Conservation (phyloP, 2,329 filamentous ascomycete genomes). For the Fulvia fulva region DNA sequence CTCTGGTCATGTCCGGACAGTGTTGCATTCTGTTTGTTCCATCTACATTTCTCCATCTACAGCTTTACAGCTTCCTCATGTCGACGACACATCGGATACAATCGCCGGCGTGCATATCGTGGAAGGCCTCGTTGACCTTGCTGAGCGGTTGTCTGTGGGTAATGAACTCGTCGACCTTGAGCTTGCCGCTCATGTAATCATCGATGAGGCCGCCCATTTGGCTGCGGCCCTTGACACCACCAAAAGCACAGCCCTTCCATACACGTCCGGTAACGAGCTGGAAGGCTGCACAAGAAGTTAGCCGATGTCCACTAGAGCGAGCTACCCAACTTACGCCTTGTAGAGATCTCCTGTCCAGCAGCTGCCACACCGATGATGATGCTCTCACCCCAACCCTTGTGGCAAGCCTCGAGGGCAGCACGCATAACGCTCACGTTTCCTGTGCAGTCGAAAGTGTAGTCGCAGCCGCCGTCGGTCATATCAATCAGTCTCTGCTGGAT, state of each 20-base stretch:
- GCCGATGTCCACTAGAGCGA: neutral
- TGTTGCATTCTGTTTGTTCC: neutral
- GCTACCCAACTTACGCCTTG: slow-evolving; percentile 67
- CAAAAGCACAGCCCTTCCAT: slow-evolving; percentile 97
- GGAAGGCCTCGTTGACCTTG: slow-evolving; percentile 85
- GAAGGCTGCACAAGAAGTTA: slow-evolving; percentile 62
- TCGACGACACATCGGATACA: slow-evolving; percentile 93
- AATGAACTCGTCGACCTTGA: slow-evolving; percentile 99
- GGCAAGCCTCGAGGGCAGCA: slow-evolving; percentile 90
- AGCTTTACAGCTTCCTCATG: slow-evolving; percentile 43
- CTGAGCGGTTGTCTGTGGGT: slow-evolving; percentile 82
- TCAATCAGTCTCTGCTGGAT: slow-evolving; percentile 92
- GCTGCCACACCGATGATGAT: slow-evolving; percentile 97
- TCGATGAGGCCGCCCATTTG: slow-evolving; percentile 83
- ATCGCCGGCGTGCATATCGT: slow-evolving; percentile 92
- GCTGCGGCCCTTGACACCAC: slow-evolving; percentile 93
- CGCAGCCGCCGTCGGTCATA: slow-evolving; percentile 95
- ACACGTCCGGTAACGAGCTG: slow-evolving; percentile 96
- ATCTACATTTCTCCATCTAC: neutral
- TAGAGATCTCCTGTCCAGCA: slow-evolving; percentile 91
- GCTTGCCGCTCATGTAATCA: slow-evolving; percentile 82
- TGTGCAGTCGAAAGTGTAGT: slow-evolving; percentile 99
- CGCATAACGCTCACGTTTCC: slow-evolving; percentile 96
- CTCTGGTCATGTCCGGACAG: neutral
- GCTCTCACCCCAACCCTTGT: slow-evolving; percentile 98